Evolutionary conservation across 2,329 filamentous ascomycete species (phyloP), one percentile per base, ranked within the genome.

Genomic region (Claviceps sp.): DNA sequence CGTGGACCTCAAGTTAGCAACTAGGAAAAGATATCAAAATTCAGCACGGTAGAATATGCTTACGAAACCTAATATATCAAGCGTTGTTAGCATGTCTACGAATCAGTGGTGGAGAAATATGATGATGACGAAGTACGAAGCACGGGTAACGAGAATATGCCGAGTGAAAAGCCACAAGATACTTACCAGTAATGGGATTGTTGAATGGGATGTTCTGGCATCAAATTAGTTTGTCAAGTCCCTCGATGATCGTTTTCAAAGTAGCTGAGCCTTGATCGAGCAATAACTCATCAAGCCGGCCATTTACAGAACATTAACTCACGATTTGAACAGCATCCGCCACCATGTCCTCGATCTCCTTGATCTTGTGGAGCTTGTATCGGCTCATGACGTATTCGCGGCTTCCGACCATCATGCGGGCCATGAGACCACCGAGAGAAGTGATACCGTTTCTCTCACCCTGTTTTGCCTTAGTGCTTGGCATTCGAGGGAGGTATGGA

Each of bases 361-460:
- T 93, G 71, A 95, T 78, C 81, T 88, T 89, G 69, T 88, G 78
- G 53, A 94, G 79, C 72, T 87, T 87, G 75, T 94, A 94, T 78
- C 47, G 44, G 50, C 40, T 42, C 34, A 36, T 56, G 16, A 59
- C 56, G 43, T 59, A 57, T 4, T 57, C 57, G 11, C 36, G 54
- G 26, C 49, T 51, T 1, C 38, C 50, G 7, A 57, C 56, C 13
- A 59, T 55, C 57, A 58, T 93, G 20, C 54, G 47, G 14, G 57
- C 57, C 20, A 56, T 47, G 5, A 59, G 47, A 24, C 49, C 57
- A 11, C 56, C 57, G n/a, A 57, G 48, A 41, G 56, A 41, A 40
- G 53, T 55, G 24, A 55, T 55, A 16, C 53, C 53, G 24, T 55
- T 55, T 42, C 53, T 45, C 43, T 55, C 53, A 42, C 53, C 54